Percentiles rank a stretch among this genome's conserved stretches.
Evolutionary conservation across 2,329 filamentous ascomycete species (phyloP).

Genomic region (Cytospora leucostoma): DNA sequence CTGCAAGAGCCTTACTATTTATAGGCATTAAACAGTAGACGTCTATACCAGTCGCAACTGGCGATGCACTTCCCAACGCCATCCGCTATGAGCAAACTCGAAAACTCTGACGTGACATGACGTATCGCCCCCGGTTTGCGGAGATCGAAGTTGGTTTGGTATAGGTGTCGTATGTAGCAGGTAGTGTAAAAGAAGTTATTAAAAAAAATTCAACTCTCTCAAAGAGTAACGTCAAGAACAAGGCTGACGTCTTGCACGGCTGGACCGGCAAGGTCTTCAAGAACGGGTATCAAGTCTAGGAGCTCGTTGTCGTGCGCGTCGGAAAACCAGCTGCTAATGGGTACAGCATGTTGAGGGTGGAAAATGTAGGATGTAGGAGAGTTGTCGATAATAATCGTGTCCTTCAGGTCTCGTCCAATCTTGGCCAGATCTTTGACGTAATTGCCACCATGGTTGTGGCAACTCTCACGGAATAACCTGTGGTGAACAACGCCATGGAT

Average conservation of each 20-base stretch:
- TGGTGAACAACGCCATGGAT: conserved; percentile 98
- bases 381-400: conserved; percentile 99
- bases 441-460: conserved; percentile 98
- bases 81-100: conserved; percentile 51
- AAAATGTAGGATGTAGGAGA: conserved; percentile 99
- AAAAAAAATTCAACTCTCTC: conserved; percentile 42
- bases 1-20: conserved; percentile 29
- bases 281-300: conserved; percentile 93
- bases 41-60: conserved; percentile 28
- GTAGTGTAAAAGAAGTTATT: conserved; percentile 32
- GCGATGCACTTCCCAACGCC: conserved; percentile 48
- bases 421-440: conserved; percentile 99
- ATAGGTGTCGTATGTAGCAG: conserved; percentile 20
- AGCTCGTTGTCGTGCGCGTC: conserved; percentile 99
- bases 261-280: conserved; percentile 88
- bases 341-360: conserved; percentile 97
- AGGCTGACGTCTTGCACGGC: conserved; percentile 95
- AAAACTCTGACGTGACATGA: conserved; percentile 27
- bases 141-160: conserved; percentile 31
- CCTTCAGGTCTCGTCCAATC: conserved; percentile 90
- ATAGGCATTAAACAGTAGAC: conserved; percentile 42
- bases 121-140: conserved; percentile 21
- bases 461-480: conserved; percentile 94
- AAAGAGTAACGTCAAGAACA: conserved; percentile 87
- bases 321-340: conserved; percentile 99